Conservation (phyloP, 2,329 filamentous ascomycete genomes). For the Epichloe brachyelytri region DNA sequence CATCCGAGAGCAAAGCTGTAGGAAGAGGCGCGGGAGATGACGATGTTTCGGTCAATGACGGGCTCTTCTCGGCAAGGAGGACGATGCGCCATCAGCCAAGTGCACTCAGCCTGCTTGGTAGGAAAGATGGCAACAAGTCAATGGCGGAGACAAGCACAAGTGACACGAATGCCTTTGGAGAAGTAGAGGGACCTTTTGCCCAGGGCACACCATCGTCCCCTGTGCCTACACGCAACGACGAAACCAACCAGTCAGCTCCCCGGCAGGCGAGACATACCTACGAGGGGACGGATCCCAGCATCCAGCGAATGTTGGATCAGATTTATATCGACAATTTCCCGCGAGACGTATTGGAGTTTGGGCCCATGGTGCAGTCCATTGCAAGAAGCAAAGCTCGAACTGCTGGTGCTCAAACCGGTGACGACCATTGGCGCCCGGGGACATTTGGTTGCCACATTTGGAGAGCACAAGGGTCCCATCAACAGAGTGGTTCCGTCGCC, state of each 20-base stretch:
- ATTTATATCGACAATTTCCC: slow-evolving; percentile 68
- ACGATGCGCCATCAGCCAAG: slow-evolving; percentile 44
- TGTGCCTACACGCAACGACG: slow-evolving; percentile 12
- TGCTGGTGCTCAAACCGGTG: slow-evolving; percentile 25
- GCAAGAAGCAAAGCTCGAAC: slow-evolving; percentile 41
- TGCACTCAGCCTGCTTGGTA: slow-evolving; percentile 44
- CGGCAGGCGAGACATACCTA: slow-evolving; percentile 64
- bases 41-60: slow-evolving; percentile 24
- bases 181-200: slow-evolving; percentile 44
- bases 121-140: slow-evolving; percentile 46
- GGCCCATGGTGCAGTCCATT: slow-evolving; percentile 63
- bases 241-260: slow-evolving; percentile 21
- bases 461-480: slow-evolving; percentile 73
- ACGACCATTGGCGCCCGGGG: slow-evolving; percentile 67
- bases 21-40: slow-evolving; percentile 17
- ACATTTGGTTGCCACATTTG: slow-evolving; percentile 72
- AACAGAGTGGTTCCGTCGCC: slow-evolving; percentile 73
- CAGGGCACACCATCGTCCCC: slow-evolving; percentile 16
- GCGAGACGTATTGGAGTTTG: slow-evolving; percentile 56
- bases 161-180: slow-evolving; percentile 45
- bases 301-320: slow-evolving; percentile 62
- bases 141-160: slow-evolving; percentile 46
- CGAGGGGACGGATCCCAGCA: slow-evolving; percentile 59
- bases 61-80: slow-evolving; percentile 29
- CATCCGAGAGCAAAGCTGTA: slow-evolving; percentile 18